A percentile compares a stretch with the other conserved stretches of the same genome.
These are phyloP conservation scores for Meyerozyma elateridarum DNA, from an alignment of 1,139 yeast genomes.

Conservation along the genomic window DNA sequence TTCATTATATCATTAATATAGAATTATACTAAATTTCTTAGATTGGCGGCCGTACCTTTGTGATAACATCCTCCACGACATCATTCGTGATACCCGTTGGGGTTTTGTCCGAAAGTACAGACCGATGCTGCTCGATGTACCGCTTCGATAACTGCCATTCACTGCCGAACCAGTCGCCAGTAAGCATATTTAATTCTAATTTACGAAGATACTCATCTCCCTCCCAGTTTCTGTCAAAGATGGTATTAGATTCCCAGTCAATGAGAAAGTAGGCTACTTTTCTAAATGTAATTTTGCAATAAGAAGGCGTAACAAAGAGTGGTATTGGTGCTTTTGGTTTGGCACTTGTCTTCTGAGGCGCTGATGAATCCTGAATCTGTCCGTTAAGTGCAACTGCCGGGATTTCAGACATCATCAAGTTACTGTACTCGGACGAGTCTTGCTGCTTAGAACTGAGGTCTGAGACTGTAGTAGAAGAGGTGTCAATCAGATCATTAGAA, in stretches of 20 bases:
- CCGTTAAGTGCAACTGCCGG: too few species aligned
- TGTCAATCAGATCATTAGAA: too few species aligned
- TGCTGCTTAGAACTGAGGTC: too few species aligned
- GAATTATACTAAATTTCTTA: conserved; percentile 14
- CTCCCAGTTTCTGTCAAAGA: conserved; percentile 11
- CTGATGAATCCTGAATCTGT: too few species aligned
- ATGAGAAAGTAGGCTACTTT: conserved; percentile 45
- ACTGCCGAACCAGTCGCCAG: conserved; percentile 47
- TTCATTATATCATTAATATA: too few species aligned
- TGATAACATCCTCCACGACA: conserved; percentile 36
- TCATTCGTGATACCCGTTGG: conserved; percentile 33
- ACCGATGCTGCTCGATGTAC: conserved; percentile 21
- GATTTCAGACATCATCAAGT: too few species aligned
- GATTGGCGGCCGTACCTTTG: conserved; percentile 37
- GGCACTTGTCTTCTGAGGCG: conserved; percentile 10
- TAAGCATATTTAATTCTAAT: conserved; percentile 30
- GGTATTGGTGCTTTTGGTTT: neutral
- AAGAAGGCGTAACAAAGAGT: conserved; percentile 36
- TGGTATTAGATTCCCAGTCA: conserved; percentile 35
- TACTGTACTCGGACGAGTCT: too few species aligned
- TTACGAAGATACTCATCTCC: conserved; percentile 16
- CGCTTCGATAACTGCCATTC: conserved; percentile 34
- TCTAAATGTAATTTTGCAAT: conserved; percentile 37
- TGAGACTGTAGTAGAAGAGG: too few species aligned
- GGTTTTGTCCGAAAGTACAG: conserved; percentile 18